Base-by-base conservation (phyloP, 2,329 filamentous ascomycete genomes). In the Sporothrix protearum region DNA sequence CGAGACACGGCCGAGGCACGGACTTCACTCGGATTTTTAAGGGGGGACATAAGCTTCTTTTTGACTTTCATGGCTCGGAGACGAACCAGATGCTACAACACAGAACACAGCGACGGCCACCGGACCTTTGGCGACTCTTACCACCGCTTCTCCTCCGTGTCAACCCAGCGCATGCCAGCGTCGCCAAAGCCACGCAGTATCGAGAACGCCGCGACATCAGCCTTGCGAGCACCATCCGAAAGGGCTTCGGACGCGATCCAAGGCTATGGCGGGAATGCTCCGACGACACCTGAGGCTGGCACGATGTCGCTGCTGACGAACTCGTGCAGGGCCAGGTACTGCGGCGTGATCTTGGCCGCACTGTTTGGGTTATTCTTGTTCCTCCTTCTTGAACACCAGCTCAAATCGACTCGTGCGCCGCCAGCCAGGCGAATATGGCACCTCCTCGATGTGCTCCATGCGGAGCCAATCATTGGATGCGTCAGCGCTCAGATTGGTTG, bases 321-420 rank as follows among this genome's bases (percentile, higher is more conserved):
- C 42, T 71, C 70, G 45, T 71, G 70, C 55, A 71, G 53, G 4
- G 70, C 63, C 64, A 71, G 42, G 25, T 49, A 71, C 8, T 33
- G 30, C 28, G 70, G 70, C 39, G 70, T 68, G 36, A 59, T 57
- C 33, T 25, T 28, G 28, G 51, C 55, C 8, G 25, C 39, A n/a
- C 28, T 42, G 36, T 36, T 16, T 14, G 47, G 25, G 33, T 42
- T 55, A 33, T 71, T 53, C 57, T 63, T 69, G 64, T 63, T 71
- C 51, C 51, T 51, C 51, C 64, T 68, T 68, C 7, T 68, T 68
- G 64, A 71, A 69, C 2, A 69, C 70, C 28, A 69, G 53, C 57
- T 69, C 70, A 25, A 71, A 71, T 14, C 70, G 70, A 30, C 64
- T 63, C n/a, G 55, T 71, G 70, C 70, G 70, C n/a, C 66, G 55